Evolutionary conservation across 2,329 filamentous ascomycete genomes (phyloP), one percentile per base, ranked within the genome.

Genomic region (Monosporascus sp.): DNA sequence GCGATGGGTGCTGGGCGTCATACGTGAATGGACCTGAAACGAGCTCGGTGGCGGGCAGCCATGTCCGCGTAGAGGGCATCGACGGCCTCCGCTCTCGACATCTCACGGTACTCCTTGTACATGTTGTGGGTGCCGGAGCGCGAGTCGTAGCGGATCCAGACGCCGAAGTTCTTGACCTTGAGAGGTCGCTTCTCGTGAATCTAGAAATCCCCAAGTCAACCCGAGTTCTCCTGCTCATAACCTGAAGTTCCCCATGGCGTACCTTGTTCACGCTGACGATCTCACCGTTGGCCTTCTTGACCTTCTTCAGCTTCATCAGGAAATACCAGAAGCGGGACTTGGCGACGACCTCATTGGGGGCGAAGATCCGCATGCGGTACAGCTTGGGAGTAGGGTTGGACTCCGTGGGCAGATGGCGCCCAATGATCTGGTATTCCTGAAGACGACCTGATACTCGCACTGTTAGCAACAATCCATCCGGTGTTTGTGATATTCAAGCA

Each of bases 261-360:
- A 96, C 93, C 82, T 87, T 82, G 84, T 97, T 97, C 80, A 97
- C 78, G 78, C 85, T 89, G 76, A 99, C 91, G 74, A 99, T 96
- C 88, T 99, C 94, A 78, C 94, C 94, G 74, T 95, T 97, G 74
- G 93, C 88, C 91, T 99, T 99, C 92, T 99, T 99, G 84, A 99
- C 91, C 88, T 99, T 99, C 76, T 90, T 88, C 73, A 99, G 86
- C 85, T 96, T 95, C 79, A 91, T 91, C 78, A 99, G 82, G 86
- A 99, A 99, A 86, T 99, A 99, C 95, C 95, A 99, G 89, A 96
- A 99, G 74, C 94, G 90, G 75, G 92, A 97, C 88, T 99, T 99
- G 76, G 95, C 94, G 72, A 99, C 92, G 68, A 97, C 94, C 71
- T 87, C 84, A 82, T 99, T 99, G 69, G 91, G 90, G 67, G 94